Evolutionary conservation across 306 rosid genomes (phyloP).

Genomic region (Cucurbita ficifolia): DNA sequence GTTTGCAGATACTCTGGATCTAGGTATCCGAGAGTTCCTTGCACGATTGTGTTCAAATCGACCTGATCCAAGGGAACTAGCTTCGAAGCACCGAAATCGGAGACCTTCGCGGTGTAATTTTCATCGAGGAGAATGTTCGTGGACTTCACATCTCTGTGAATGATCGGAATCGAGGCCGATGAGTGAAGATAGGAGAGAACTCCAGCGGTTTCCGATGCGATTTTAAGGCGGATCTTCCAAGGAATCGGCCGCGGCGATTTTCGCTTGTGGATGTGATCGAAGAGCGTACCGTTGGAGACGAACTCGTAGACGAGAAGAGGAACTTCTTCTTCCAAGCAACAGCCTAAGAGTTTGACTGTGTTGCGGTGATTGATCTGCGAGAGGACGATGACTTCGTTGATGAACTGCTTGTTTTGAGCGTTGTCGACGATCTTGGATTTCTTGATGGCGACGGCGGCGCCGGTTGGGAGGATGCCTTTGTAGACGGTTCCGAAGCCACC

Average conservation of each 20-base stretch:
- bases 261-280: slow-evolving; percentile 8
- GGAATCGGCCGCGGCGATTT: neutral
- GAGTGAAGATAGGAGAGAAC: slow-evolving; percentile 32
- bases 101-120: slow-evolving; percentile 16
- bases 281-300: slow-evolving; percentile 19
- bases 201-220: slow-evolving; percentile 22
- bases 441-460: slow-evolving; percentile 17
- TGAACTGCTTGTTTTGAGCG: slow-evolving; percentile 19
- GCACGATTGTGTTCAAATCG: slow-evolving; percentile 15
- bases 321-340: slow-evolving; percentile 24
- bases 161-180: slow-evolving; percentile 13
- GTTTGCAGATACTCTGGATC: slow-evolving; percentile 23
- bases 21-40: slow-evolving; percentile 28
- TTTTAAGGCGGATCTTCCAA: slow-evolving; percentile 19
- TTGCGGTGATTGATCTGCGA: slow-evolving; percentile 30
- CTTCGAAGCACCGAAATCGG: slow-evolving; percentile 28
- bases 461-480: slow-evolving; percentile 7
- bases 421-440: slow-evolving; percentile 15
- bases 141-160: slow-evolving; percentile 29
- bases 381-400: slow-evolving; percentile 22
- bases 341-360: slow-evolving; percentile 26
- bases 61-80: slow-evolving; percentile 19
- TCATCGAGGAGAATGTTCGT: slow-evolving; percentile 22
- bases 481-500: slow-evolving; percentile 25
- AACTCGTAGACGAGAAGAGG: slow-evolving; percentile 33